Conservation (phyloP, 2,329 filamentous ascomycete genomes). For the Aspergillus aculeatinus region DNA sequence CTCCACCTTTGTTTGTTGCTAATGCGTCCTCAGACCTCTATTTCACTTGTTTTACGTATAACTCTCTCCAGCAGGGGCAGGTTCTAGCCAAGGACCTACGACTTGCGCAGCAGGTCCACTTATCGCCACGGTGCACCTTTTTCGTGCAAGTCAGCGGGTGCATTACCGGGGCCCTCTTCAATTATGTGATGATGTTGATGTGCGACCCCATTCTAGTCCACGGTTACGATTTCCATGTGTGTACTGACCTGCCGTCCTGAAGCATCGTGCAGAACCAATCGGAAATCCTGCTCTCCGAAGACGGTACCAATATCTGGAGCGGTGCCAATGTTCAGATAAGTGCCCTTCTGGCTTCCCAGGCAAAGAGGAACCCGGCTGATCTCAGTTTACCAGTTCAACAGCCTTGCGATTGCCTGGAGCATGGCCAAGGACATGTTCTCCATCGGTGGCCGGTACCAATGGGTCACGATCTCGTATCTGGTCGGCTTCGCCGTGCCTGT, state of each 20-base stretch:
- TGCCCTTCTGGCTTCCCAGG: not conserved
- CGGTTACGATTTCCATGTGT: not conserved
- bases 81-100: constrained; percentile 3
- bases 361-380: not conserved
- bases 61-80: constrained; percentile 2
- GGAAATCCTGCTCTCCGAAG: constrained; percentile 1
- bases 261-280: constrained; percentile 5
- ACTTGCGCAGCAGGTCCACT: constrained; percentile 4
- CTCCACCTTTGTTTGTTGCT: not conserved
- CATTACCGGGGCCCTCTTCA: constrained; percentile 3
- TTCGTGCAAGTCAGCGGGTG: constrained; percentile 1
- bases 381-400: constrained; percentile 1
- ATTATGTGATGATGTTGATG: constrained; percentile 7
- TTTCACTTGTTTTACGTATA: constrained; percentile 9
- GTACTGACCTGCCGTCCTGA: not conserved
- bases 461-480: constrained; percentile 4
- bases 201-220: not conserved
- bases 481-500: constrained; percentile 4
- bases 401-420: constrained; percentile 6
- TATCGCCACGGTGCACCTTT: constrained; percentile 1
- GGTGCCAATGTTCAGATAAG: constrained; percentile 5
- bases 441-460: constrained; percentile 6
- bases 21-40: not conserved
- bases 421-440: constrained; percentile 10
- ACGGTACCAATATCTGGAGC: constrained; percentile 7